Base-by-base conservation (phyloP, 73 alveolate genomes). In the Paramecium caudatum region DNA sequence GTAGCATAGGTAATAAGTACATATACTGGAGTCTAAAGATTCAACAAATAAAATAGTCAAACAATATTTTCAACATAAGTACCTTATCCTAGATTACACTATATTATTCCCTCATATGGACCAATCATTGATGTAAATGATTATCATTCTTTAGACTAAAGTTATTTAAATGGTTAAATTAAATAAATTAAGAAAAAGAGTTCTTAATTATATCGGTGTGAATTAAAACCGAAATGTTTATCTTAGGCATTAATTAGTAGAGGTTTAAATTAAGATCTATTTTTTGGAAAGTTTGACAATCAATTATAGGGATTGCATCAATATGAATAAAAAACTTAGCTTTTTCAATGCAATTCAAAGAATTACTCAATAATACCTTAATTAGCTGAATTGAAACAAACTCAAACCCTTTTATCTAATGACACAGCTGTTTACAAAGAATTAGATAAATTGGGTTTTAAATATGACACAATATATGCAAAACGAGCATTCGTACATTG, bases 401-500 rank as follows among this genome's bases (percentile, higher is more conserved):
- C 78, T 0, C 30, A 55, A 55, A 55, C 78, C 30, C 13, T 55
- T 9, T 55, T 55, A 10, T 55, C 78, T 8, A 55, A 55, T 55
- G 45, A 55, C 30, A 9, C 30, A 55, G 30, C 30, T 16, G 30
- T 55, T 19, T 1, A 4, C 0, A 16, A 1, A 8, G 30, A 39
- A 50, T 50, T 50, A 25, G 1, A 17, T 0, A 0, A 0, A 1
- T 19, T 50, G 9, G 43, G 39, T 4, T 3, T 25, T 5, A 2
- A 50, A 16, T 50, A 5, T 27, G 93, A 90, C 50, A 7, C 23
- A 49, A 2, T 90, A 0, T 83, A 48, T 83, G 82, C 2, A 1
- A 90, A 90, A 90, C 33, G 90, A 27, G 93, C 94, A 17, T 90
- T 82, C 21, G 68, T 82, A 9, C 94, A 91, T 91, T 91, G 82